A percentile compares a stretch with the other conserved stretches of the same genome.
Conservation (phyloP, 2,329 filamentous ascomycete genomes). For the Plenodomus tracheiphilus region DNA sequence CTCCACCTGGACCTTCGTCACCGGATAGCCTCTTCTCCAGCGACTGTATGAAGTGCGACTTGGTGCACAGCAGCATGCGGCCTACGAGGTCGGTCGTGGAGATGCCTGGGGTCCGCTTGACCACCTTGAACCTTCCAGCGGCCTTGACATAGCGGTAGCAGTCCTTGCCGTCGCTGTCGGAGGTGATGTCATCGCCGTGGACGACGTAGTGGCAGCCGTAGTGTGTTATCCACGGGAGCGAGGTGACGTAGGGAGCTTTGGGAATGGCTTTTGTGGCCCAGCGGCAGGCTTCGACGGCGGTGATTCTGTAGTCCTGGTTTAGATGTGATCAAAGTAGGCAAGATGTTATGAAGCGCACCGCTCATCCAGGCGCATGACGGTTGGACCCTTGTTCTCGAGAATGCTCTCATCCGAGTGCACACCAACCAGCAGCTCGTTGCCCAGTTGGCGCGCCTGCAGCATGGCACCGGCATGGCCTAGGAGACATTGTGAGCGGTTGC, state of each 20-base stretch:
- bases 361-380: slow-evolving; percentile 93
- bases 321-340: slow-evolving; percentile 12
- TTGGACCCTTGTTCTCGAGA: slow-evolving; percentile 94
- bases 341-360: slow-evolving; percentile 56
- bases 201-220: slow-evolving; percentile 96
- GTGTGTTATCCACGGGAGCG: slow-evolving; percentile 89
- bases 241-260: slow-evolving; percentile 91
- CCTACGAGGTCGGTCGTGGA: slow-evolving; percentile 98
- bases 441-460: slow-evolving; percentile 90
- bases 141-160: slow-evolving; percentile 98
- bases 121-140: slow-evolving; percentile 91
- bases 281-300: slow-evolving; percentile 90
- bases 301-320: slow-evolving; percentile 60
- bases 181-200: slow-evolving; percentile 96
- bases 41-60: slow-evolving; percentile 86
- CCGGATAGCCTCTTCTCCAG: slow-evolving; percentile 70
- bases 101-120: slow-evolving; percentile 94
- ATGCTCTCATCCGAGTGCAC: slow-evolving; percentile 97
- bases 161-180: slow-evolving; percentile 89
- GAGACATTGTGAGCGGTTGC: slow-evolving; percentile 18
- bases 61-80: slow-evolving; percentile 95
- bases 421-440: slow-evolving; percentile 84
- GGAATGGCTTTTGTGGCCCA: slow-evolving; percentile 88
- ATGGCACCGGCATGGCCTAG: slow-evolving; percentile 93
- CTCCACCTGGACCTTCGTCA: slow-evolving; percentile 70